phyloP scores from a whole-genome alignment of 208 protist species.

The Leptomonas pyrrhocoris region DNA sequence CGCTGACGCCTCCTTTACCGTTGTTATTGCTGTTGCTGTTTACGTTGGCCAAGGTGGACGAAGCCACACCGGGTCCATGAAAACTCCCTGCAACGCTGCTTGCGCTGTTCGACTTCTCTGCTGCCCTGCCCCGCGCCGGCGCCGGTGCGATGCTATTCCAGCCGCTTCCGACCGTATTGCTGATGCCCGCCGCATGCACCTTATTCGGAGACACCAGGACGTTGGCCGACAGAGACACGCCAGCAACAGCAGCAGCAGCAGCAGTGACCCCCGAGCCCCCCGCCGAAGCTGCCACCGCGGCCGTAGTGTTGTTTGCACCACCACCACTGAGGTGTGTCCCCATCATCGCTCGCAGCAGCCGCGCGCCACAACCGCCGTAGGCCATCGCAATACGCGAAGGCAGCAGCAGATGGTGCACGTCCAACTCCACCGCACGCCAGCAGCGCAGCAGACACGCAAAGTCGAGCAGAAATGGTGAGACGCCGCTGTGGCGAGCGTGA shows the following conservation, averaged over 20 bases:
- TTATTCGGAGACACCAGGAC: too few relatives aligned
- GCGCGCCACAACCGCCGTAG: constrained; percentile 18
- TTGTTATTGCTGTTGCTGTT: not conserved
- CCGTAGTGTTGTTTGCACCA: not conserved
- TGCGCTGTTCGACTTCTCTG: not conserved
- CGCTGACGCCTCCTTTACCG: too few relatives aligned
- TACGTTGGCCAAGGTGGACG: not conserved
- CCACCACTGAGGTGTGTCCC: constrained; percentile 17
- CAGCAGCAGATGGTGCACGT: constrained; percentile 33
- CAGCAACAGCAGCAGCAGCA: not conserved
- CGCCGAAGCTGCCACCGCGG: not conserved
- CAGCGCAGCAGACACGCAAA: constrained; percentile 30
- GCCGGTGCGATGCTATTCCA: too few relatives aligned
- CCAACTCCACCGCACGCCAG: constrained; percentile 30
- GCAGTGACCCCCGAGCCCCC: not conserved
- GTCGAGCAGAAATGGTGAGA: constrained; percentile 27
- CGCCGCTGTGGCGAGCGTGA: not conserved
- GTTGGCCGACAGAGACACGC: not conserved
- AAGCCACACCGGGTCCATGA: not conserved
- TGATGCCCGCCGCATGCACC: too few relatives aligned
- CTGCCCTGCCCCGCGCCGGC: not conserved
- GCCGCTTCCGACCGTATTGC: too few relatives aligned
- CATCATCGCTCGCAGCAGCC: constrained; percentile 18
- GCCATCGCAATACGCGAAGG: constrained; percentile 23
- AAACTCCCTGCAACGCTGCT: not conserved